Conservation (phyloP, 805 yeast species). For the Pichia pseudocactophila region DNA sequence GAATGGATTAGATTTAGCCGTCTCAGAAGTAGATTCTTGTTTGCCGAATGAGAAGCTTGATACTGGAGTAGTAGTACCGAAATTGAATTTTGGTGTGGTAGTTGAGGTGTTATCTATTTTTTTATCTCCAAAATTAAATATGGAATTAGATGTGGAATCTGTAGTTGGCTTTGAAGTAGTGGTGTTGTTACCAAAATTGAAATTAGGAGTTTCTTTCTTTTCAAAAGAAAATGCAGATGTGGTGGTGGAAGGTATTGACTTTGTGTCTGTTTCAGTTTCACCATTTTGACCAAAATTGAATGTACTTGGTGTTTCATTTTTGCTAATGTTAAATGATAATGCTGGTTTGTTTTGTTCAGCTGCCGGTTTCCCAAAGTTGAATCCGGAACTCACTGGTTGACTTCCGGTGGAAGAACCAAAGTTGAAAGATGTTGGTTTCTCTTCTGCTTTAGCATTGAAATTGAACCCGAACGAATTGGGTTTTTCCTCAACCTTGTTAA, state of each 20-base stretch:
- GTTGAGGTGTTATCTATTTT: background rate
- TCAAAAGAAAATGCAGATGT: conserved; percentile 1
- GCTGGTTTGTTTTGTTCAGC: background rate
- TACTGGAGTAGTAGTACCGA: conserved; percentile 3
- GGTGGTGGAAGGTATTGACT: background rate
- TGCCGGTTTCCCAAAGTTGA: conserved; percentile 2
- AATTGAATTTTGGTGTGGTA: conserved; percentile 1
- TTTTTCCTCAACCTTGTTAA: conserved; percentile 2
- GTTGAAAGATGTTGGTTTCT: background rate
- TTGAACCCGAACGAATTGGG: background rate
- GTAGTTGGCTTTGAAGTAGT: background rate
- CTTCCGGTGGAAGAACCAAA: too few species aligned
- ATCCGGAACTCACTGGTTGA: too few species aligned
- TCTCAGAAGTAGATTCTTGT: background rate
- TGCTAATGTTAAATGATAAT: background rate
- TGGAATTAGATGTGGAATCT: conserved; percentile 1
- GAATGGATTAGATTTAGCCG: conserved; percentile 10
- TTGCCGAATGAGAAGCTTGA: conserved; percentile 1
- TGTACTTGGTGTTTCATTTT: background rate
- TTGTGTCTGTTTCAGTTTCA: too few species aligned
- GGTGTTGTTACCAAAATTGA: background rate
- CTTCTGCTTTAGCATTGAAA: background rate
- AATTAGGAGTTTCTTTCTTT: conserved; percentile 9
- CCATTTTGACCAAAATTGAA: conserved; percentile 1
- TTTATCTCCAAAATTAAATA: background rate